Percentiles rank a stretch among this genome's conserved stretches.
phyloP scores from a whole-genome alignment of 2,329 filamentous ascomycete genomes.

The Sporothrix curviconia region DNA sequence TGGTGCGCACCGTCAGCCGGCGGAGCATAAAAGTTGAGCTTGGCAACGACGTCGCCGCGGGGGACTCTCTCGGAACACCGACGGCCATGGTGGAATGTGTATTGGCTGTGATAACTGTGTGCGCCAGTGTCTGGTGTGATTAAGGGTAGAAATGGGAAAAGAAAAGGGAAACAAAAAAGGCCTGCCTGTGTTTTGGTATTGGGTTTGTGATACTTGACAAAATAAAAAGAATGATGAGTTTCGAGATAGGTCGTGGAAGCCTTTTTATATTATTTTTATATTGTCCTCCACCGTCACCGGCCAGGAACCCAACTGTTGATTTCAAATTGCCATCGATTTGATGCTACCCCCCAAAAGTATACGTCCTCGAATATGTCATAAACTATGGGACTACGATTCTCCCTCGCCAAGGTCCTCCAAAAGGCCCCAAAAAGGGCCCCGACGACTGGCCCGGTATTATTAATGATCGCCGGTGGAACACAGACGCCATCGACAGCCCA shows the following conservation, averaged over 20 bases:
- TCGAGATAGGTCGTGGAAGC: neutral
- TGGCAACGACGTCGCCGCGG: constrained; percentile 54
- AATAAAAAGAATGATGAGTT: neutral
- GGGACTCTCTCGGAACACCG: constrained; percentile 34
- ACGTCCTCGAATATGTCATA: too few species aligned
- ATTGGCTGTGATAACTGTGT: neutral
- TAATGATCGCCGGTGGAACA: neutral
- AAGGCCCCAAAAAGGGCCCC: neutral
- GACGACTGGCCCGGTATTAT: neutral
- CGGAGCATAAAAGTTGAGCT: constrained; percentile 59
- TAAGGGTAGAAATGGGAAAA: too few species aligned
- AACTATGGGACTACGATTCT: neutral
- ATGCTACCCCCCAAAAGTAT: too few species aligned
- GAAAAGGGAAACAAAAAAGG: too few species aligned
- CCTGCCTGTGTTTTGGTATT: too few species aligned
- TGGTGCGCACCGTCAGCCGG: constrained; percentile 54
- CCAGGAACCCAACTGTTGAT: constrained; percentile 3
- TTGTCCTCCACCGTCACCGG: neutral
- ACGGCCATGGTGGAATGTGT: constrained; percentile 6
- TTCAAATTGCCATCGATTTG: constrained; percentile 1
- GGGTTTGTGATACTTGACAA: too few species aligned
- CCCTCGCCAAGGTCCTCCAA: too few species aligned
- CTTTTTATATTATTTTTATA: neutral
- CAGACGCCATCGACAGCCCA: constrained; percentile 6
- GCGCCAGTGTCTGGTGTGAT: neutral